Base-by-base conservation (phyloP, 2,329 filamentous ascomycete genomes). In the Chaetomium olivaceum region DNA sequence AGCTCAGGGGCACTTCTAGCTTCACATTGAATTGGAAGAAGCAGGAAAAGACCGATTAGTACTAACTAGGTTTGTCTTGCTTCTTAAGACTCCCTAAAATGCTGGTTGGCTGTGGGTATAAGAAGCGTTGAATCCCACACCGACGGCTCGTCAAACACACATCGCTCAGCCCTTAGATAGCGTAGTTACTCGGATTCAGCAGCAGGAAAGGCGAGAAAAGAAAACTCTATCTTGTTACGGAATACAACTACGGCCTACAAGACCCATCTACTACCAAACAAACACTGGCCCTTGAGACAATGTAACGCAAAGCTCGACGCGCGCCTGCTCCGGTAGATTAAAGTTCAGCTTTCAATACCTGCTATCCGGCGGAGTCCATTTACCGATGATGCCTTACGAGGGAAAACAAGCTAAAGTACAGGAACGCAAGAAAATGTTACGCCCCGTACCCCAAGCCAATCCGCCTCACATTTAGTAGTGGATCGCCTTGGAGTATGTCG, bases 401-500 rank as follows among this genome's bases (percentile, higher is more conserved):
- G 64, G 62, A 61, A 67, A 68, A 63, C 62, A 68, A 68, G 64
- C 69, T 72, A 72, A 66, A 71, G 69, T 73, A 73, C 70, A 73
- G 64, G 54, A 70, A 73, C 69, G 70, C 65, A 68, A 67, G 63
- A 70, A 58, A 69, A 62, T 58, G 59, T 60, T 58, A 55, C 39
- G 55, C 46, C 51, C 25, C 52, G 31, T 31, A 66, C 39, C 65
- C 51, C 52, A 31, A 33, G 19, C 48, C 27, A 25, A n/a, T 36
- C 29, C 39, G 39, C 39, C 43, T 4, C 31, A 1, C 62, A 29
- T 29, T 80, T 91, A 99, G 81, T 91, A 96, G 84, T 99, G 95
- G 78, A 99, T 97, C 71, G 95, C 90, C 85, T 97, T 95, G 75
- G 89, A 87, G 83, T 96, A 93, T 59, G 94, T 97, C 69, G 92